Evolutionary conservation across 2,329 filamentous ascomycete species (phyloP), one percentile per base, ranked within the genome.

Genomic region (Pseudocercospora cruenta): DNA sequence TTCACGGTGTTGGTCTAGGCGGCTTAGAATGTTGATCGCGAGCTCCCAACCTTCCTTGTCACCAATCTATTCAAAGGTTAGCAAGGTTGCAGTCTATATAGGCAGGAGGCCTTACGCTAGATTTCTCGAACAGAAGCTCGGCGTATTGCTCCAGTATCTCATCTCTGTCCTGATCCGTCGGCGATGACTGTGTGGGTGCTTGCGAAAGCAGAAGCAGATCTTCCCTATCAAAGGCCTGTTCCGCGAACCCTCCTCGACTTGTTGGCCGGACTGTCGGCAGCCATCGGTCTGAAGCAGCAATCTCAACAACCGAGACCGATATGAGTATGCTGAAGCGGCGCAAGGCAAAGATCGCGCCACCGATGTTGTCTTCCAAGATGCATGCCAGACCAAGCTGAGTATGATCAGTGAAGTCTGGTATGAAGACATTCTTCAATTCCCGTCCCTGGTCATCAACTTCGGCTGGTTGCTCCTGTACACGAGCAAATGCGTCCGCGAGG

Each of bases 221-320:
- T 68, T 93, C 90, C 79, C 91, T 87, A 73, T 94, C 93, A 64
- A 96, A 87, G 24, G 88, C 89, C 58, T 73, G 71, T 39, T 88
- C 85, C 71, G 91, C 85, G 55, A 88, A 79, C 19, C 71, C 73
- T 69, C 82, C 65, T 58, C 70, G 84, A 31, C 83, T 82, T 6
- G 84, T 79, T 62, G 85, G 82, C 31, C 85, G 82, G 26, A 84
- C 83, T 16, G 76, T 72, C 24, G 90, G 88, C 53, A 97, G 84
- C 94, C 94, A 98, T 53, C 90, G 89, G 8, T 91, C 93, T 26
- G 92, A 83, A n/a, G 88, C 90, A 10, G 92, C 93, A 64, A 98
- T 83, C 78, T 98, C 94, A 3, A 91, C 91, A 16, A 95, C 87
- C 5, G 92, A 88, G 31, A 90, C 86, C 10, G 93, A 89, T 19